Base-by-base conservation (phyloP, 768 basidiomycete species). In the Thelephora ganbajun region DNA sequence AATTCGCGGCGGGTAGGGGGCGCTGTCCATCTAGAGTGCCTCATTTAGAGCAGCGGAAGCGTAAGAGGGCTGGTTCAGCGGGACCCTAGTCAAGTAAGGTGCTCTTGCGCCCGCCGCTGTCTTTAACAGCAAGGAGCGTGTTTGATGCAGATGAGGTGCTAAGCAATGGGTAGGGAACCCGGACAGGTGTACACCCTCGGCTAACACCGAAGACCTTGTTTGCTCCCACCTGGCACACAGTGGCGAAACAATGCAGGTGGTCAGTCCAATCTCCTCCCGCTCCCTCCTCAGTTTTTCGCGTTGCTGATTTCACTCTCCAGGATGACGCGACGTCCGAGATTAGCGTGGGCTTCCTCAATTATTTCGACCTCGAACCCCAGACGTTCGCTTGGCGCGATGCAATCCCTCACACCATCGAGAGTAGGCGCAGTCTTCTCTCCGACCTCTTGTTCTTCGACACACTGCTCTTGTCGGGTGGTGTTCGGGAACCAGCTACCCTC, bases 1-100 rank as follows among this genome's bases (percentile, higher is more conserved):
- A 83, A 54, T 63, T 92, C 90, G 53, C 88, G 77, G 53, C 80
- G 74, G 43, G 73, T 83, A 11, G 82, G 87, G 45, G 77, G 74
- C 2, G 76, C 69, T 37, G 66, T 62, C 81, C 83, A 85, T 48
- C 67, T 51, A 37, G 39, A 22, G 18, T 16, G 22, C 12, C 18
- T 16, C 39, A 41, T 41, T 14, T 16, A 14, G 39, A 41, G 12
- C 9, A 11, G 14, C 11, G 9, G 11, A 14, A 41, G 39, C 39
- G 22, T 19, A 37, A 5, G 5, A 14, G 14, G 19, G 14, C 3
- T 19, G 22, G 14, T 41, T 41, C 39, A 14, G 7, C 37, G 14
- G 39, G 2, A 9, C 2, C 2, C 39, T 18, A 14, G 2, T 22
- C 2, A n/a, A 4, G 14, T 14, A 14, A 14, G 9, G 22, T 18